A percentile compares a stretch with the other conserved stretches of the same genome.
Evolutionary conservation across 305 asterid genomes (phyloP).

Genomic region (Ilex paraguariensis): DNA sequence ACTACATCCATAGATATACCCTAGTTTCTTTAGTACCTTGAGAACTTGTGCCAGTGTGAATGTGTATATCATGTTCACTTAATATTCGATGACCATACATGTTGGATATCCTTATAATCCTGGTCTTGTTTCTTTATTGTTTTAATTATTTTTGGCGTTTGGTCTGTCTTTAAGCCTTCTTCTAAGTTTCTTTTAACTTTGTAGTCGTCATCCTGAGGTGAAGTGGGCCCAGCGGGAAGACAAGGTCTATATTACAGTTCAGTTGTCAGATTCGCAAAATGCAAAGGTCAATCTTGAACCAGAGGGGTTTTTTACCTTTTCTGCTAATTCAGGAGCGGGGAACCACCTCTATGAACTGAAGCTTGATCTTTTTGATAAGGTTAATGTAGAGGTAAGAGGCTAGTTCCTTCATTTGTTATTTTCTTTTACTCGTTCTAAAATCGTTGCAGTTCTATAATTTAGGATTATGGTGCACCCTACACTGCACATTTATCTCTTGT

Average conservation of each 20-base stretch:
- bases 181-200: constrained; percentile 9
- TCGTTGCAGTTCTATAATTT: no score
- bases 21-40: no score
- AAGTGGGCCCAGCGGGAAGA: constrained; percentile 93
- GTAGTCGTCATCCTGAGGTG: constrained; percentile 83
- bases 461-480: no score
- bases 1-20: no score
- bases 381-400: constrained; percentile 63
- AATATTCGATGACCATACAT: no score
- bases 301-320: constrained; percentile 70
- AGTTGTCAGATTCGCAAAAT: constrained; percentile 70
- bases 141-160: neutral
- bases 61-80: no score
- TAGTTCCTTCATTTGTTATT: neutral
- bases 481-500: no score
- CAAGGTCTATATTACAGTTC: constrained; percentile 68
- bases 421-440: neutral
- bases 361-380: constrained; percentile 64
- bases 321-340: constrained; percentile 70
- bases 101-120: no score
- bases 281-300: constrained; percentile 78
- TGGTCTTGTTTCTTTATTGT: neutral
- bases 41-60: no score
- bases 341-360: constrained; percentile 64
- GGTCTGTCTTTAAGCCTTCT: neutral